These are phyloP conservation scores for Irineochytrium annulatum DNA, from an alignment of 192 early-diverging fungal species.

Conservation along the genomic window DNA sequence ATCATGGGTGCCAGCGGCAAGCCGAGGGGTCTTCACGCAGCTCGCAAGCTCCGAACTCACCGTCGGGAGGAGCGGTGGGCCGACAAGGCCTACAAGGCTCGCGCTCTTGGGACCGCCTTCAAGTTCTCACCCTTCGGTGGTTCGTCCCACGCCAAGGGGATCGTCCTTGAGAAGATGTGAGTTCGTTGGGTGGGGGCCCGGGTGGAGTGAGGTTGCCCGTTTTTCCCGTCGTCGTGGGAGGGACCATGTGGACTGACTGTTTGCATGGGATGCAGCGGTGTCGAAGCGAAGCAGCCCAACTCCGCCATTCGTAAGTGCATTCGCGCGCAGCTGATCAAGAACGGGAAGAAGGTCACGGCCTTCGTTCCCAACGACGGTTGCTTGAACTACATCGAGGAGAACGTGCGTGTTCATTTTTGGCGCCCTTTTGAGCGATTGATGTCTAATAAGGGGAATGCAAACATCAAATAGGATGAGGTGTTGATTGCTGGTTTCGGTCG, in stretches of 20 bases:
- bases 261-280: conserved; percentile 62
- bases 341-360: conserved; percentile 99
- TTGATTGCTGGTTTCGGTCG: conserved; percentile 99
- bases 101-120: conserved; percentile 96
- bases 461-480: conserved; percentile 76
- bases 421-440: neutral
- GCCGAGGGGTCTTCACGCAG: conserved; percentile 97
- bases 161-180: conserved; percentile 99
- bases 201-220: too few relatives aligned
- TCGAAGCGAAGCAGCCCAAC: conserved; percentile 99
- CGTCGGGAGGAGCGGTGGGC: conserved; percentile 99
- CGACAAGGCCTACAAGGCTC: conserved; percentile 98
- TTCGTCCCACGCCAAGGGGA: conserved; percentile 99
- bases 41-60: conserved; percentile 95
- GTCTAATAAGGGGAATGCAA: neutral
- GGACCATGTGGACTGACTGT: neutral
- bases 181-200: conserved; percentile 28
- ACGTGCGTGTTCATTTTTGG: conserved; percentile 44
- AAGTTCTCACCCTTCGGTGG: conserved; percentile 99
- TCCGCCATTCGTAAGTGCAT: conserved; percentile 99
- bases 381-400: conserved; percentile 99
- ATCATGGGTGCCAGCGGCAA: conserved; percentile 56
- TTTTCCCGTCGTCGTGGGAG: too few relatives aligned
- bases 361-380: conserved; percentile 99
- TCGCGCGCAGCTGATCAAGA: conserved; percentile 99